phyloP scores from a whole-genome alignment of 148 eudicot genomes.

The Silene latifolia region DNA sequence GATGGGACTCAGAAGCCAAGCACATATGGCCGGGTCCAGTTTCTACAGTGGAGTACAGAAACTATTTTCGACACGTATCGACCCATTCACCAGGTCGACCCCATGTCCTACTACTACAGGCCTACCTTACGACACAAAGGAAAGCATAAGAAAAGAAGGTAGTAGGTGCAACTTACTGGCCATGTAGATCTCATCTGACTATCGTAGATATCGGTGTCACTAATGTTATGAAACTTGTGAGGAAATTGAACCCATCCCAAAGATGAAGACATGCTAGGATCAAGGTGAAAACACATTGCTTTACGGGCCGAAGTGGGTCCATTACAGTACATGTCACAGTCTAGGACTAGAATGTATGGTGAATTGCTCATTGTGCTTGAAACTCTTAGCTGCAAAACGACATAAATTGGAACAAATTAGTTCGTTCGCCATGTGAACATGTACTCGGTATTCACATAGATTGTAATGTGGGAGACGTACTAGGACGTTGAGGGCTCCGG shows the following conservation, averaged over 20 bases:
- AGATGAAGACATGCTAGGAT: conserved; percentile 21
- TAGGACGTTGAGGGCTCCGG: conserved; percentile 45
- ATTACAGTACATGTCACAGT: conserved; percentile 50
- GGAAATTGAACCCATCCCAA: conserved; percentile 42
- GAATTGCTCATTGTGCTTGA: conserved; percentile 37
- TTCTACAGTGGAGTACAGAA: no score
- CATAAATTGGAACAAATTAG: neutral
- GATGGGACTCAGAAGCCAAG: no score
- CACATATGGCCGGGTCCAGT: no score
- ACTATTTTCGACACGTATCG: no score
- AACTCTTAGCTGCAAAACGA: conserved; percentile 35
- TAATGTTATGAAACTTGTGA: conserved; percentile 36
- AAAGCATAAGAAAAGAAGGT: neutral
- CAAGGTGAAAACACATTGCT: conserved; percentile 47
- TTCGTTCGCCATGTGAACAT: neutral
- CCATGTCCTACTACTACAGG: neutral
- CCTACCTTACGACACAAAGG: neutral
- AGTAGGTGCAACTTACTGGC: conserved; percentile 20
- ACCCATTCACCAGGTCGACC: neutral
- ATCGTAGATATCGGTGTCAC: conserved; percentile 42
- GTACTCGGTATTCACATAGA: no score
- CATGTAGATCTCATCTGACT: conserved; percentile 29
- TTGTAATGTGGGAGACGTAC: conserved; percentile 18
- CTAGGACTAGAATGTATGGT: conserved; percentile 34
- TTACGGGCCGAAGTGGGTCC: conserved; percentile 38